phyloP scores from a whole-genome alignment of 2,329 filamentous ascomycete genomes.

The Cladosporium colombiae region DNA sequence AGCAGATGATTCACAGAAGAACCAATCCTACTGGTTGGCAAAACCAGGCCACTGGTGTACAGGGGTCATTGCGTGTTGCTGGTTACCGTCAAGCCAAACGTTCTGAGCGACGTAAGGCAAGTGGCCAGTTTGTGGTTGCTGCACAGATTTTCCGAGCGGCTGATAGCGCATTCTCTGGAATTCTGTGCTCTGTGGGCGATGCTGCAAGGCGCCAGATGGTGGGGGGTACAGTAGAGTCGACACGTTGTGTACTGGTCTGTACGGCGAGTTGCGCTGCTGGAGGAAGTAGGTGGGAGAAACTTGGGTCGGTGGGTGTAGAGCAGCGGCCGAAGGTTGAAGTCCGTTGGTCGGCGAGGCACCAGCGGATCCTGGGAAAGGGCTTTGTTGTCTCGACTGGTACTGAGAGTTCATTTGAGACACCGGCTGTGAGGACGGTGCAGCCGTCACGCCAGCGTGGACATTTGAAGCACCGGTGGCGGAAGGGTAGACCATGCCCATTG shows the following conservation, averaged over 20 bases:
- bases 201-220: constrained; percentile 73
- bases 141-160: constrained; percentile 48
- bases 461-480: constrained; percentile 52
- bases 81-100: constrained; percentile 35
- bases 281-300: constrained; percentile 87
- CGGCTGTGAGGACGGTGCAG: constrained; percentile 27
- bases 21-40: constrained; percentile 16
- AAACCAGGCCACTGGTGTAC: constrained; percentile 21
- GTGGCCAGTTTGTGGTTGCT: constrained; percentile 47
- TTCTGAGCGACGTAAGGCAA: constrained; percentile 44
- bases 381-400: constrained; percentile 51
- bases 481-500: constrained; percentile 77
- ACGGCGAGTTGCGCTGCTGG: constrained; percentile 85
- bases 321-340: constrained; percentile 55
- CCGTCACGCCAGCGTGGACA: constrained; percentile 20
- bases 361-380: constrained; percentile 55
- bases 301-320: constrained; percentile 56
- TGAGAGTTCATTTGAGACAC: constrained; percentile 29
- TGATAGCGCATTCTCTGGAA: constrained; percentile 55
- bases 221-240: constrained; percentile 90
- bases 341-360: constrained; percentile 70
- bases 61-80: constrained; percentile 20
- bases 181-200: constrained; percentile 45
- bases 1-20: not conserved
- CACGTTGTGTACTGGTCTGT: constrained; percentile 84